Conservation (phyloP, 2,329 filamentous ascomycete species). For the Hymenoscyphus repandus region DNA sequence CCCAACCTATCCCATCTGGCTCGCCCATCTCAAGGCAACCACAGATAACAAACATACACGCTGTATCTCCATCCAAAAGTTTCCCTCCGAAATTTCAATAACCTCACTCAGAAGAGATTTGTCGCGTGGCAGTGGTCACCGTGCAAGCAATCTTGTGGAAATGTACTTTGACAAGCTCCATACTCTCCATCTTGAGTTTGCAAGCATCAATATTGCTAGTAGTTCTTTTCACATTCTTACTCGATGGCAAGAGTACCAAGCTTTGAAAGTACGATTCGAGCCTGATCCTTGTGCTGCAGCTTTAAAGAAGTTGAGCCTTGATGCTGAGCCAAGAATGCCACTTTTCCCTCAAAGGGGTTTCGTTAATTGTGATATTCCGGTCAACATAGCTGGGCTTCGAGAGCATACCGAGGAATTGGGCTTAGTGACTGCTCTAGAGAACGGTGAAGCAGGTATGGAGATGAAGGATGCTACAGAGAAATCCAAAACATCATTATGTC, state of each 20-base stretch:
- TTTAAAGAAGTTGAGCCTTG: slow-evolving; percentile 18
- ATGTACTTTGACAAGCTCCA: slow-evolving; percentile 17
- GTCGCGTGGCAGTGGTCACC: slow-evolving; percentile 2
- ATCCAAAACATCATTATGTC: no score
- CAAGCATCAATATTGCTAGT: slow-evolving; percentile 15
- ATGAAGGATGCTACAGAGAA: no score
- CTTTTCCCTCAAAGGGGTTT: slow-evolving; percentile 8
- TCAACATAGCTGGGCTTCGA: no score
- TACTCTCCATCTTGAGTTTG: slow-evolving; percentile 24
- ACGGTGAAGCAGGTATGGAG: no score
- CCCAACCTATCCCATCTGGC: slow-evolving; percentile 20
- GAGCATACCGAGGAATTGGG: no score
- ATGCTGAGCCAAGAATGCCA: slow-evolving; percentile 3
- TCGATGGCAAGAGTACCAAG: slow-evolving; percentile 9
- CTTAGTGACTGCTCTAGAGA: no score
- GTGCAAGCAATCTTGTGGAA: slow-evolving; percentile 14
- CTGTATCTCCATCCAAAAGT: slow-evolving; percentile 16
- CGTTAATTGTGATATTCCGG: not conserved
- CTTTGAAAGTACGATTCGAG: slow-evolving; percentile 14
- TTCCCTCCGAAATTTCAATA: slow-evolving; percentile 14
- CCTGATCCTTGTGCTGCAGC: slow-evolving; percentile 23
- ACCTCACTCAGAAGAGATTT: slow-evolving; percentile 9
- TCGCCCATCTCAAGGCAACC: not conserved
- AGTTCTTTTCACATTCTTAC: slow-evolving; percentile 16
- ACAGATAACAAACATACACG: slow-evolving; percentile 13